These are phyloP conservation scores for Diaporthe capsici DNA, from an alignment of 2,329 filamentous ascomycete genomes.

Conservation along the genomic window DNA sequence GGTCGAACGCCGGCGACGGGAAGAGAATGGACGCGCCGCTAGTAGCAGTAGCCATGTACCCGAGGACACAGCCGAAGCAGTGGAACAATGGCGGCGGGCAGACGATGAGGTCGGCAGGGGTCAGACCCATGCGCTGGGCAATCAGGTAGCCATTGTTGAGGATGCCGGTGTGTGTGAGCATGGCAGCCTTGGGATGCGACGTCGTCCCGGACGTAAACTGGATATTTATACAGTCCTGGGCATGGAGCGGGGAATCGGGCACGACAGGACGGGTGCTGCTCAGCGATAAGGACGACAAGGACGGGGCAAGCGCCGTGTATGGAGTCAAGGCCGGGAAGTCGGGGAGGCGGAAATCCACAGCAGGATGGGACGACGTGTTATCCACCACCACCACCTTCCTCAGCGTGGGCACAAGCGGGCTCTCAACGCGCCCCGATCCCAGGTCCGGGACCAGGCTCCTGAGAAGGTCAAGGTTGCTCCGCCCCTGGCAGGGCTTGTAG, in stretches of 20 bases:
- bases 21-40: slow-evolving; percentile 85
- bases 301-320: slow-evolving; percentile 55
- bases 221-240: slow-evolving; percentile 88
- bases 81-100: slow-evolving; percentile 89
- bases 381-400: slow-evolving; percentile 82
- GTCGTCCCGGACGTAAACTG: slow-evolving; percentile 99
- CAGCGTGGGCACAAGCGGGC: slow-evolving; percentile 75
- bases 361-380: slow-evolving; percentile 72
- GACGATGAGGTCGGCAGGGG: slow-evolving; percentile 80
- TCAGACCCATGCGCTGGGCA: slow-evolving; percentile 86
- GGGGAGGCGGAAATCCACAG: slow-evolving; percentile 60
- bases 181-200: slow-evolving; percentile 90
- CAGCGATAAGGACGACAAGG: slow-evolving; percentile 33
- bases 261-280: slow-evolving; percentile 52
- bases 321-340: slow-evolving; percentile 59
- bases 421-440: slow-evolving; percentile 51
- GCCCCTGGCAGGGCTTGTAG: slow-evolving; percentile 69
- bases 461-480: slow-evolving; percentile 66
- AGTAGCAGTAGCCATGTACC: slow-evolving; percentile 96
- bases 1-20: slow-evolving; percentile 89
- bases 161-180: slow-evolving; percentile 86
- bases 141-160: slow-evolving; percentile 93
- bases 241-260: slow-evolving; percentile 63
- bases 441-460: slow-evolving; percentile 61
- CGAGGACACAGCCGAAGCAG: slow-evolving; percentile 92